Evolutionary conservation across 148 eudicot species (phyloP), one percentile per base, ranked within the genome.

Genomic region (Beta vulgaris): DNA sequence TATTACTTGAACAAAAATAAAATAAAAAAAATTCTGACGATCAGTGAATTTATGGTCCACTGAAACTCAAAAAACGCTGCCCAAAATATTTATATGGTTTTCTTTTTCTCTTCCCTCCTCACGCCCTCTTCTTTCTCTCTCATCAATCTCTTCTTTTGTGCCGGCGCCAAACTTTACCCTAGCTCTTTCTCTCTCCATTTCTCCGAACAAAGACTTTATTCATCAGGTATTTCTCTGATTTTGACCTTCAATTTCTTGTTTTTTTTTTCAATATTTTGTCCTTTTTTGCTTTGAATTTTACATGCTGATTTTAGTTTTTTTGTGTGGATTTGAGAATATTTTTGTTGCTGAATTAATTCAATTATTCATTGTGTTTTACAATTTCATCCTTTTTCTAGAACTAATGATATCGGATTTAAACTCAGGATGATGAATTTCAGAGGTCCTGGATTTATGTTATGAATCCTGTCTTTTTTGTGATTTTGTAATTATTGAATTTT

Each of bases 31-130:
- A 49, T 23, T 26, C 25, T 14, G 42, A 32, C 69, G 39, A 19
- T 35, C 19, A 73, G 29, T 73, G 39, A 73, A 61, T 59, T 60
- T 71, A 43, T 26, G 71, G 77, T 74, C 79, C 79, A 63, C 81
- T 49, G 64, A 32, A 29, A 73, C 66, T 25, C 34, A 23, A 57
- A 72, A n/a, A n/a, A n/a, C n/a, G n/a, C n/a, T n/a, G n/a, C n/a
- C n/a, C n/a, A n/a, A n/a, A 32, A 53, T 63, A 35, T 63, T 63
- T 63, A 7, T 59, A 23, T 9, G 28, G 36, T 62, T 34, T 35
- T 53, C 14, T 14, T 25, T 21, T 2, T 29, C 12, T 62, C 25
- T 34, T 60, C 19, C 31, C 31, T 28, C 37, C 37, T 39, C 31
- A 9, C 26, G 4, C 16, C 48, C 26, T 25, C 15, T 42, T 55